A percentile compares a stretch with the other conserved stretches of the same genome.
Conservation (phyloP, 805 yeast genomes). For the Clavispora fructus region DNA sequence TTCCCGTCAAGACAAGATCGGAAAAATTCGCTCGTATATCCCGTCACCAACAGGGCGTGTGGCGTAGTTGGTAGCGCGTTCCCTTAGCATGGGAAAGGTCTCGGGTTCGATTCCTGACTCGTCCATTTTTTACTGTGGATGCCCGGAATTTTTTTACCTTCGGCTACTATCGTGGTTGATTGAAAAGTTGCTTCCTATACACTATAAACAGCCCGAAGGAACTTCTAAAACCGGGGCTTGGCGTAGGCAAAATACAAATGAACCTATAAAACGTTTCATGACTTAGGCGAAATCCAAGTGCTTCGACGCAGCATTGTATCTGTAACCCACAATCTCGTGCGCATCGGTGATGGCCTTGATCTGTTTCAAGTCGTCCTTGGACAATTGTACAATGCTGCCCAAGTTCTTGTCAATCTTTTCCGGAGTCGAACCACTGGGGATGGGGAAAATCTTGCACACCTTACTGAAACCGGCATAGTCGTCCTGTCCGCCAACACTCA, state of each 20-base stretch:
- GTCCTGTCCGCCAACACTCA: conserved; percentile 64
- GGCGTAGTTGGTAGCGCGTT: conserved; percentile 85
- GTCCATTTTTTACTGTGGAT: conserved; percentile 48
- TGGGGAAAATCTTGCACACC: conserved; percentile 61
- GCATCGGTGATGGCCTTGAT: conserved; percentile 42
- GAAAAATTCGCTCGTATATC: too few species aligned
- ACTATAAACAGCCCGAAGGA: not conserved
- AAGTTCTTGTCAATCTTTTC: conserved; percentile 61
- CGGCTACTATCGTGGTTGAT: too few species aligned
- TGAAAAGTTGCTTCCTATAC: not conserved
- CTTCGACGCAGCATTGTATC: conserved; percentile 38
- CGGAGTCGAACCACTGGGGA: conserved; percentile 69
- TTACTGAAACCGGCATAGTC: conserved; percentile 37
- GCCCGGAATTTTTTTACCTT: too few species aligned
- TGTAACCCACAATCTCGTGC: conserved; percentile 49
- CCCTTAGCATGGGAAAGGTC: conserved; percentile 79
- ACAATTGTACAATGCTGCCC: conserved; percentile 36
- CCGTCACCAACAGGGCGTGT: conserved; percentile 69
- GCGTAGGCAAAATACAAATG: too few species aligned
- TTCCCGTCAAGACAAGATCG: too few species aligned
- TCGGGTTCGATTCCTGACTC: conserved; percentile 76
- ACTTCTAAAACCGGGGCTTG: too few species aligned
- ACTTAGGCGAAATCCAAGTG: conserved; percentile 10
- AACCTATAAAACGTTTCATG: too few species aligned
- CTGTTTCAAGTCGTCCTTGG: conserved; percentile 53